Evolutionary conservation across 2,329 filamentous ascomycete genomes (phyloP).

Genomic region (Periglandula ipomoeae): DNA sequence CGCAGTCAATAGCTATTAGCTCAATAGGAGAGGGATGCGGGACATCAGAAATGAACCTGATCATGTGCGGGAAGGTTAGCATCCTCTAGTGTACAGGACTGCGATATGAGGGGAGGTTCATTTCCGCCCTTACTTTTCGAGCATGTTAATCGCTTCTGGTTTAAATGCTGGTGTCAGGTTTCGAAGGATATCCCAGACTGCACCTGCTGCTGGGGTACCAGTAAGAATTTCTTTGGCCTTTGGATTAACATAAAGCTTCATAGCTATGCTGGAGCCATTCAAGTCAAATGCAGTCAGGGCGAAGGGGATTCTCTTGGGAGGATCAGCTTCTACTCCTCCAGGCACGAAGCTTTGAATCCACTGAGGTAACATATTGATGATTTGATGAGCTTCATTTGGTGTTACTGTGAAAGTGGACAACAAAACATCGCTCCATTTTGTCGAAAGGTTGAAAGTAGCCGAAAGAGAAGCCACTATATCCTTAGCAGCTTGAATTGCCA

Average conservation of each 20-base stretch:
- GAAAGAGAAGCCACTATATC: conserved; percentile 3
- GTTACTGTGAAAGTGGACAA: conserved; percentile 3
- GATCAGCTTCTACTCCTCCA: neutral
- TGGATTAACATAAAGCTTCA: conserved; percentile 9
- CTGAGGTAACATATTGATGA: conserved; percentile 1
- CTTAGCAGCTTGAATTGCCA: conserved; percentile 6
- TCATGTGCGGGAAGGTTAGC: neutral
- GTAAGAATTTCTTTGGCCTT: conserved; percentile 9
- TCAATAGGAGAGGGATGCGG: conserved; percentile 1
- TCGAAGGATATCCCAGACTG: conserved; percentile 5
- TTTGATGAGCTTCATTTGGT: neutral
- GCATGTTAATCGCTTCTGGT: conserved; percentile 4
- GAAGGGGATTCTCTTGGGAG: conserved; percentile 8
- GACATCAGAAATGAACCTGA: conserved; percentile 4
- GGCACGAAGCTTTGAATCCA: conserved; percentile 5
- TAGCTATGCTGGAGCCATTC: conserved; percentile 3
- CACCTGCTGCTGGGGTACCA: neutral
- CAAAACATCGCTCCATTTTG: conserved; percentile 8
- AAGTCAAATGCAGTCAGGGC: conserved; percentile 8
- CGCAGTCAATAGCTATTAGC: conserved; percentile 9
- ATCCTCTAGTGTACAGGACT: neutral
- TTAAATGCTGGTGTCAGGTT: conserved; percentile 6
- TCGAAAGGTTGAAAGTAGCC: conserved; percentile 3
- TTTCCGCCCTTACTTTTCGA: conserved; percentile 6
- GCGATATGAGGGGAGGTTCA: neutral